Conservation (phyloP, 805 yeast genomes). For the Lipomyces chichibuensis region DNA sequence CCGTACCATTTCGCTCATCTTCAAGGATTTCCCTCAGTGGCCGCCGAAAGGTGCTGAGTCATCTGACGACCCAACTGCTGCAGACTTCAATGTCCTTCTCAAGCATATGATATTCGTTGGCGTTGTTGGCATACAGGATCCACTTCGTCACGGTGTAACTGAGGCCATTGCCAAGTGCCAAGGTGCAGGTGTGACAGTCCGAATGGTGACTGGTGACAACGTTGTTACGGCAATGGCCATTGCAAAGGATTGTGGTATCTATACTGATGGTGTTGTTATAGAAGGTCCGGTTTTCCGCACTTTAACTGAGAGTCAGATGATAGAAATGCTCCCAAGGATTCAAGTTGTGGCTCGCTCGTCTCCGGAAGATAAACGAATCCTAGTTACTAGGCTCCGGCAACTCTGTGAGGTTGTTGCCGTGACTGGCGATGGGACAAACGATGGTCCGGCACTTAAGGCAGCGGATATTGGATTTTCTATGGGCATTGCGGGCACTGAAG, state of each 20-base stretch:
- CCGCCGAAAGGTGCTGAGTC: constrained; percentile 56
- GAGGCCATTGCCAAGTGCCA: constrained; percentile 83
- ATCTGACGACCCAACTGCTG: background rate
- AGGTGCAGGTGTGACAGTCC: constrained; percentile 86
- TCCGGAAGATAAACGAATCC: constrained; percentile 87
- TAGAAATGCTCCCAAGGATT: constrained; percentile 63
- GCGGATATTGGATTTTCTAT: constrained; percentile 98
- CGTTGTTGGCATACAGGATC: constrained; percentile 91
- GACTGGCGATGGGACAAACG: constrained; percentile 98
- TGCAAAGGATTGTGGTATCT: constrained; percentile 79
- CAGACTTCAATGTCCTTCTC: constrained; percentile 22
- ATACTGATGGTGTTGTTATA: constrained; percentile 62
- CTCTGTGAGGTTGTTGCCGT: constrained; percentile 95
- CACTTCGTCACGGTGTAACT: constrained; percentile 84
- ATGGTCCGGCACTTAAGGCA: constrained; percentile 92
- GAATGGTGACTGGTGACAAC: constrained; percentile 98
- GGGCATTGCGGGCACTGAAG: constrained; percentile 98
- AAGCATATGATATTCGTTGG: constrained; percentile 59
- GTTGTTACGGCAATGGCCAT: constrained; percentile 87
- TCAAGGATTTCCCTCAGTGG: constrained; percentile 68
- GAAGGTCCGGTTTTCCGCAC: constrained; percentile 90
- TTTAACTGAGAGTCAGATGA: constrained; percentile 59
- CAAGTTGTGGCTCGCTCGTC: constrained; percentile 89
- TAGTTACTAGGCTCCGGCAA: constrained; percentile 75
- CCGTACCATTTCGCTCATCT: constrained; percentile 83